Percentiles rank a stretch among this genome's conserved stretches.
phyloP scores from a whole-genome alignment of 2,329 filamentous ascomycete genomes.

The Esteya vermicola region DNA sequence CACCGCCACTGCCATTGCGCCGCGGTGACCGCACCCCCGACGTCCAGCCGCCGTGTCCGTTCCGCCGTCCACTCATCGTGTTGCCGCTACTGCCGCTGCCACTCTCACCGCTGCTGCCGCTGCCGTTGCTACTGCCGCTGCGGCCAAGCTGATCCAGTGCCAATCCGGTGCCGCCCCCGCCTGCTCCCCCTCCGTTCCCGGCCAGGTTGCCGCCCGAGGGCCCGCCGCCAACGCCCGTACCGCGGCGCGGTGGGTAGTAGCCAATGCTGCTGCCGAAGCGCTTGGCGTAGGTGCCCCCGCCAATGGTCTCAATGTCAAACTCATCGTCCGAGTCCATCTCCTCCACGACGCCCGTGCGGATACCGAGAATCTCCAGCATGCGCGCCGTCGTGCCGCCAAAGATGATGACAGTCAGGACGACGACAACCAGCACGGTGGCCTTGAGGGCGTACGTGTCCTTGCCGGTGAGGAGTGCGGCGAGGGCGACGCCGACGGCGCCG shows the following conservation, averaged over 20 bases:
- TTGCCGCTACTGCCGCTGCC: conserved; percentile 27
- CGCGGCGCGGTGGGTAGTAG: conserved; percentile 53
- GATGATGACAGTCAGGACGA: conserved; percentile 95
- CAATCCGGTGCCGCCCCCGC: too few relatives aligned
- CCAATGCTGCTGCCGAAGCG: conserved; percentile 65
- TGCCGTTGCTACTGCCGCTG: not conserved
- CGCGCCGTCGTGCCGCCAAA: conserved; percentile 94
- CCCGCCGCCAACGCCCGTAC: not conserved
- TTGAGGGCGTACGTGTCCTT: conserved; percentile 70
- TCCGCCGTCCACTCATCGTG: too few relatives aligned
- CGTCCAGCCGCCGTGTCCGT: conserved; percentile 30
- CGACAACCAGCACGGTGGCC: conserved; percentile 92
- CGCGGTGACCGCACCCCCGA: conserved; percentile 41
- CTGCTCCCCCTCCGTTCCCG: too few relatives aligned
- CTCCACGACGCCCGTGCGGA: conserved; percentile 88
- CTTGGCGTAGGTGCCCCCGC: conserved; percentile 64
- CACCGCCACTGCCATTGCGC: conserved; percentile 18
- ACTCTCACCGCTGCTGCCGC: conserved; percentile 10
- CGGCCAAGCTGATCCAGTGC: too few relatives aligned
- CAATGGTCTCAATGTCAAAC: conserved; percentile 81
- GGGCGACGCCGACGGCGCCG: conserved; percentile 86
- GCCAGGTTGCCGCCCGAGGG: too few relatives aligned
- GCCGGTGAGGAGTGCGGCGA: conserved; percentile 77
- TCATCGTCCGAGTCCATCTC: conserved; percentile 97
- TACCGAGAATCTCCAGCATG: conserved; percentile 96